Evolutionary conservation across 75 land plant genomes (phyloP), one percentile per base, ranked within the genome.

Genomic region (Chamaecyparis obtusa): DNA sequence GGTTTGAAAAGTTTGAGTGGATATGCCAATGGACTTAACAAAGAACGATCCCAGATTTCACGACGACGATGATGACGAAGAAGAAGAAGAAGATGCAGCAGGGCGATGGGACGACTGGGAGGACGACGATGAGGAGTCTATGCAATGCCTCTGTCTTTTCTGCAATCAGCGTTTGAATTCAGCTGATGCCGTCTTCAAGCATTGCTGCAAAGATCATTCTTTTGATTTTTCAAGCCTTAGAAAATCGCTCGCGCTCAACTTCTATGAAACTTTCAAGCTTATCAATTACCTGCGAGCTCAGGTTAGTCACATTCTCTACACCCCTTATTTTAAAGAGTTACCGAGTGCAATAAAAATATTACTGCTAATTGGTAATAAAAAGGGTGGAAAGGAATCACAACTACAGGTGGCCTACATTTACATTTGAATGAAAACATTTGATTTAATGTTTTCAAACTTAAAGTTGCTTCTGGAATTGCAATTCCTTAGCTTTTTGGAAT

Each of bases 71-170:
- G 46, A 27, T 33, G 85, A 33, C 43, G 81, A 89, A 30, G 89
- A 86, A 3, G 94, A 87, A 17, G 90, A 87, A 3, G 93, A 89
- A 19, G 88, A 88, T 21, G 94, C 92, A 84, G 94, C 56, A 16
- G 93, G 88, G 44, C 89, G 67, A 5, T 95, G 98, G 98, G 97
- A 93, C 11, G 99, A 95, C 37, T 96, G 96, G 95, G 71, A 87
- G 24, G 88, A 85, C 6, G 93, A 89, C 24, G 95, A 80, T 3
- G 91, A 79, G 0, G 90, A 77, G 8, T 82, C 89, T 2, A 55
- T 35, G 51, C 86, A 88, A 9, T 78, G 86, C 55, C 85, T 93
- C 3, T 96, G 99, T 83, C 86, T 98, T 80, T 94, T 98, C 92
- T 98, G 97, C 88, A 89, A 88, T 24, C 78, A 67, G 5, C n/a